Evolutionary conservation across 495 filamentous ascomycete species (phyloP).

Genomic region (Thozetella sp.): DNA sequence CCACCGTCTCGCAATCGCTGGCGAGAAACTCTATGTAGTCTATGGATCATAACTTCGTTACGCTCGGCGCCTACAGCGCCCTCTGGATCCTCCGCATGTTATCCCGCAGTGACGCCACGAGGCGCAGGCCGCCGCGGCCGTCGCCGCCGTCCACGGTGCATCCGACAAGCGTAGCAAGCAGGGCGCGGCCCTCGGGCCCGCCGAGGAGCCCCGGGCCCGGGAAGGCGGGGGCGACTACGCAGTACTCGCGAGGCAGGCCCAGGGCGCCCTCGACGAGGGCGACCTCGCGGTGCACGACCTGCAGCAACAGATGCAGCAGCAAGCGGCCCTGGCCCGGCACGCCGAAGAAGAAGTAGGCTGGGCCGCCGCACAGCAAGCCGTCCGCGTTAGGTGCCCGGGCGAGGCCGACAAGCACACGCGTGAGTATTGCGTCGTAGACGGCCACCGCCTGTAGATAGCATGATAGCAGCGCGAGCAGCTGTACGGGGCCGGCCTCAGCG

Average conservation of each 20-base stretch:
- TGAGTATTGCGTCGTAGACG: not conserved
- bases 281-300: not conserved
- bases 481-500: not conserved
- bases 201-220: not conserved
- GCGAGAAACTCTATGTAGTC: too few species aligned
- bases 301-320: not conserved
- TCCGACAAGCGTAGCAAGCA: not conserved
- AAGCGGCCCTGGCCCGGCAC: not conserved
- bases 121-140: not conserved
- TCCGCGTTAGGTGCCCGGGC: not conserved
- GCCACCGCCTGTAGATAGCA: slow-evolving; percentile 1
- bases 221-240: not conserved
- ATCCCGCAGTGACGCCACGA: not conserved
- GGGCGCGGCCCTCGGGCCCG: not conserved
- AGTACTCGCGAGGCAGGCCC: not conserved
- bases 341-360: not conserved
- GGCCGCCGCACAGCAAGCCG: not conserved
- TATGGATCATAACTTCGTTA: too few species aligned
- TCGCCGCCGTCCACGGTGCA: not conserved
- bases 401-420: not conserved
- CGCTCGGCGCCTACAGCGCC: too few species aligned
- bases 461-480: not conserved
- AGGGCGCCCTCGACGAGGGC: not conserved
- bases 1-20: too few species aligned
- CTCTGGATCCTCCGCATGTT: not conserved